Base-by-base conservation (phyloP, 768 basidiomycete genomes). In the Asterophora parasitica region DNA sequence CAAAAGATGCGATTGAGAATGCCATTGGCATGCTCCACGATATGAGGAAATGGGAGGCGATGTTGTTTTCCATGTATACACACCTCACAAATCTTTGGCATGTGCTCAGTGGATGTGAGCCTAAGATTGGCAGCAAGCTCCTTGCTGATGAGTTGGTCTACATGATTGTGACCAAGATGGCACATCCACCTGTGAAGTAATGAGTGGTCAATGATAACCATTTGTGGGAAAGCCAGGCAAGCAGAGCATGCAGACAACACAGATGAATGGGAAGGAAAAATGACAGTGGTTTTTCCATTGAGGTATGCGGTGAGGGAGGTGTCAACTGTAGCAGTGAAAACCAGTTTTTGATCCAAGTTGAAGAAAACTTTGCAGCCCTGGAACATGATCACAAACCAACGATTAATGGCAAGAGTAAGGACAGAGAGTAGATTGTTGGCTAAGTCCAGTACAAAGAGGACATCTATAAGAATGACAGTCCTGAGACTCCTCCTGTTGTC, bases 391-490 rank as follows among this genome's bases (percentile, higher is more conserved):
- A 17, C 17, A 16, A 48, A 42, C 19, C 26, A 7, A 13, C 34
- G 26, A 10, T 27, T 39, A 15, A 42, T 34, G 27, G 41, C 11
- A 13, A 48, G 33, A 26, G 47, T 48, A n/a, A 38, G 32, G 12
- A 48, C 26, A 16, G 40, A 48, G 1, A 48, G 23, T 27, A 48
- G n/a, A 42, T 48, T 48, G 47, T 48, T 48, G 15, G 40, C 41
- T 16, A 48, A 27, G 33, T 15, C 32, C 4, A 41, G 40, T 48
- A 42, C 47, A 19, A 48, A 36, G 19, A 48, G 34, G n/a, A 48
- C 47, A 35, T 48, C 36, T 2, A 34, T 11, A 16, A 48, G 42
- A 23, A 48, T 20, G 23, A 48, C 40, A 10, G 41, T 15, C 7
- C 33, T 28, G 11, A 48, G 40, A 30, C 13, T 10, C 20, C 8